Evolutionary conservation across 1,139 yeast species (phyloP).

Genomic region (Nakaseomyces bracarensis): DNA sequence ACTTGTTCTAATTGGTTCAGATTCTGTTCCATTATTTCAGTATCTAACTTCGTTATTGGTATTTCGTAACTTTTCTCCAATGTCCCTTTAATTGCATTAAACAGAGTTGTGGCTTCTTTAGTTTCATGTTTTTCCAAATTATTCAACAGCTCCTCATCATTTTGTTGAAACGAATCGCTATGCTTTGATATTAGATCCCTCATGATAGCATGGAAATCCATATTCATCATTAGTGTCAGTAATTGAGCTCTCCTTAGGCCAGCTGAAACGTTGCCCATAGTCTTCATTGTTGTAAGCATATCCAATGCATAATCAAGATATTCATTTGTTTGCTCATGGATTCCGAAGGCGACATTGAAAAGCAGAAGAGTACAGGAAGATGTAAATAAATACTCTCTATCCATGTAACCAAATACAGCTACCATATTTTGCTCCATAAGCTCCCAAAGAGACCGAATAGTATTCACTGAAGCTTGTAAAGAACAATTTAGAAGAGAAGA

Average conservation of each 20-base stretch:
- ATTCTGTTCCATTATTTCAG: constrained; percentile 26
- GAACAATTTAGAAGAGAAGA: constrained; percentile 68
- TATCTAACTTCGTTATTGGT: constrained; percentile 21
- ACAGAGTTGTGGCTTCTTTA: constrained; percentile 10
- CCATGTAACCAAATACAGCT: constrained; percentile 84
- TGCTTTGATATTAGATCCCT: constrained; percentile 47
- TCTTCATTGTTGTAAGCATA: constrained; percentile 66
- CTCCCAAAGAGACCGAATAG: constrained; percentile 67
- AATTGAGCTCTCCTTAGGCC: constrained; percentile 66
- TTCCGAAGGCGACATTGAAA: constrained; percentile 76
- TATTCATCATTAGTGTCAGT: constrained; percentile 51
- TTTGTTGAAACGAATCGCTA: constrained; percentile 34
- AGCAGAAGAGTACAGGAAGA: constrained; percentile 70
- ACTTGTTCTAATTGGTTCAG: constrained; percentile 25
- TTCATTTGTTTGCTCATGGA: constrained; percentile 64
- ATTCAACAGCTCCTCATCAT: constrained; percentile 1
- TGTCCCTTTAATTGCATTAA: constrained; percentile 17
- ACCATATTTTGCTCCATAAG: constrained; percentile 68
- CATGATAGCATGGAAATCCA: constrained; percentile 66
- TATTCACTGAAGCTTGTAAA: constrained; percentile 74
- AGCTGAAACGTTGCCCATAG: constrained; percentile 71
- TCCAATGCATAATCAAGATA: constrained; percentile 67
- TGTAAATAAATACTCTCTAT: constrained; percentile 73
- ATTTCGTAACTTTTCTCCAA: constrained; percentile 14
- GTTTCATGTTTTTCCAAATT: constrained; percentile 6